Evolutionary conservation across 441 rosid species (phyloP), one percentile per base, ranked within the genome.

Genomic region (Syzygium malaccense): DNA sequence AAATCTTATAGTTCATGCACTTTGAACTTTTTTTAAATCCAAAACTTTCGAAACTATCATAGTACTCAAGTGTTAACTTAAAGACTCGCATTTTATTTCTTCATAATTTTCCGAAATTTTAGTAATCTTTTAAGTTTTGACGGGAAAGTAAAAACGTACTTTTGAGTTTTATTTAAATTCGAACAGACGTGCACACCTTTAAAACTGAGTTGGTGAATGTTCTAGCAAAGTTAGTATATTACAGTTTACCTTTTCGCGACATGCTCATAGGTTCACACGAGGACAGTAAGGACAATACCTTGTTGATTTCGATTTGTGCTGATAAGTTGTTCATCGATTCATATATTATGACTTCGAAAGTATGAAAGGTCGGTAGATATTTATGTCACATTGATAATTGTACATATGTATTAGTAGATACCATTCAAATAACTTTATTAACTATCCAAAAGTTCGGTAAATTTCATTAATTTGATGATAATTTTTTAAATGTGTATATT

Each of bases 371-470:
- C 19, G 4, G 0, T 14, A 6, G 32, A 62, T 62, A n/a, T 15
- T 62, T 6, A 0, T n/a, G 68, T 62, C 1, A n/a, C 0, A n/a
- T 8, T 14, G 1, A 14, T 62, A 62, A 62, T 13, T n/a, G 68
- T 32, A 28, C 33, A 62, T 62, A 62, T 13, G 1, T 13, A 60
- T 0, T n/a, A 6, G 18, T 0, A 60, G 33, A n/a, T 62, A 62
- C 68, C 33, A 62, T 62, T 62, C 68, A 62, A 14, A 62, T 28
- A 62, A 62, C 68, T 62, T 13, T 62, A n/a, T 3, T 13, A 28
- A n/a, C 32, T 0, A n/a, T n/a, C 33, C 33, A n/a, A n/a, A 62
- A 14, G 68, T 3, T 6, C 14, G 32, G 68, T 62, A 6, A 62
- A 62, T 62, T 62, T 19, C 33, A 14, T 62, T 1, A 62, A n/a